Percentiles rank a stretch among this genome's conserved stretches.
These are phyloP conservation scores for Stagonosporopsis rhizophila DNA, from an alignment of 2,329 filamentous ascomycete genomes.

Conservation along the genomic window DNA sequence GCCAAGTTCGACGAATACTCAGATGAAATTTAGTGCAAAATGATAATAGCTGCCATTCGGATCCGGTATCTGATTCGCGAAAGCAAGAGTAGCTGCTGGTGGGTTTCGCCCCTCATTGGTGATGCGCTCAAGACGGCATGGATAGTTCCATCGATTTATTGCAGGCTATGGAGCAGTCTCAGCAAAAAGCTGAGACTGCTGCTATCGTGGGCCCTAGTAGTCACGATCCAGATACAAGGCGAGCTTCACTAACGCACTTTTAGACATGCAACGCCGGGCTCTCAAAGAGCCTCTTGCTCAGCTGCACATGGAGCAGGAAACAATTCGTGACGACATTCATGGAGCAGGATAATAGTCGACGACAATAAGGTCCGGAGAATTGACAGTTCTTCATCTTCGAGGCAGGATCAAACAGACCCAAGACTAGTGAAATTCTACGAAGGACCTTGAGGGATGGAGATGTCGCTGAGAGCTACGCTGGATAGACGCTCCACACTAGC, in stretches of 20 bases:
- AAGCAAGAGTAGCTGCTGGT: too few relatives aligned
- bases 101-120: not conserved
- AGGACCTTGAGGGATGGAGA: not conserved
- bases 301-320: not conserved
- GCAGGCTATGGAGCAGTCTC: not conserved
- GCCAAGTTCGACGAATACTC: too few relatives aligned
- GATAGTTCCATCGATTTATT: not conserved
- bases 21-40: too few relatives aligned
- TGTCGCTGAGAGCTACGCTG: not conserved
- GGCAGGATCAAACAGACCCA: too few relatives aligned
- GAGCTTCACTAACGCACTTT: not conserved
- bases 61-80: too few relatives aligned
- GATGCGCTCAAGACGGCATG: not conserved
- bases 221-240: not conserved
- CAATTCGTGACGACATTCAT: too few relatives aligned
- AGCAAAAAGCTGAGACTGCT: not conserved
- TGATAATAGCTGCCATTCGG: too few relatives aligned
- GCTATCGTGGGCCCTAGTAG: not conserved
- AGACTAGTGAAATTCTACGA: too few relatives aligned
- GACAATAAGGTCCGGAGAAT: too few relatives aligned
- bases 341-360: too few relatives aligned
- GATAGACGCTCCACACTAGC: not conserved
- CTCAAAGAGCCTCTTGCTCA: not conserved
- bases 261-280: not conserved
- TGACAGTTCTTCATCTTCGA: too few relatives aligned